Conservation (phyloP, 768 basidiomycete species). For the Tylopilus balloui region DNA sequence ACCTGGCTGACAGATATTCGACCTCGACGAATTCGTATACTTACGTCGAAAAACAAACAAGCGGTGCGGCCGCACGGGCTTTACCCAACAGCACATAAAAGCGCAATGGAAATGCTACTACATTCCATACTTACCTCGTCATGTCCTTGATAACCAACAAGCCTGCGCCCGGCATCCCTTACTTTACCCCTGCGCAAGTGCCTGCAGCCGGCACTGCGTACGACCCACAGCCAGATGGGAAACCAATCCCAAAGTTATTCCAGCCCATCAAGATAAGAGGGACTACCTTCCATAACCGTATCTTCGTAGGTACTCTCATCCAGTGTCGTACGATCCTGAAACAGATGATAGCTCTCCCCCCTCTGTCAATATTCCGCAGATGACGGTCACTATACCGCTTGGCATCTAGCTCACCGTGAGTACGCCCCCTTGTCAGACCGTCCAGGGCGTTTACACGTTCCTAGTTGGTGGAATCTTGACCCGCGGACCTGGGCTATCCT, state of each 20-base stretch:
- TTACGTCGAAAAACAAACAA: too few relatives aligned
- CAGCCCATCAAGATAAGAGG: slow-evolving; percentile 53
- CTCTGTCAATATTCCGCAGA: slow-evolving; percentile 59
- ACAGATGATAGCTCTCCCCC: slow-evolving; percentile 41
- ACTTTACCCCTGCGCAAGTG: slow-evolving; percentile 45
- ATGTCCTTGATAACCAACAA: slow-evolving; percentile 29
- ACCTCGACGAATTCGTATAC: too few relatives aligned
- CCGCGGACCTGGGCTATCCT: slow-evolving; percentile 52
- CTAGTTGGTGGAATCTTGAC: slow-evolving; percentile 42
- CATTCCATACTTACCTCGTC: background rate
- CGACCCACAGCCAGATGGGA: slow-evolving; percentile 38
- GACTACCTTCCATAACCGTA: slow-evolving; percentile 50
- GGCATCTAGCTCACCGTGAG: slow-evolving; percentile 51
- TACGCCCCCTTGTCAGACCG: background rate
- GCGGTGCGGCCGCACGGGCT: too few relatives aligned
- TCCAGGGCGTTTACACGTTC: background rate
- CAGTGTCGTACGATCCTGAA: background rate
- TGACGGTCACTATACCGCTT: slow-evolving; percentile 47
- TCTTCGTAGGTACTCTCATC: slow-evolving; percentile 38
- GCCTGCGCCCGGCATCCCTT: slow-evolving; percentile 40
- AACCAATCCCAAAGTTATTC: slow-evolving; percentile 43
- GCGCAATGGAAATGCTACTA: background rate
- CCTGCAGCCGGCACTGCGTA: slow-evolving; percentile 43
- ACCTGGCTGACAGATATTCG: too few relatives aligned
- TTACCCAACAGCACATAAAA: slow-evolving; percentile 4